Evolutionary conservation across 768 basidiomycete genomes (phyloP), one percentile per base, ranked within the genome.

Genomic region (Suillus sp.): DNA sequence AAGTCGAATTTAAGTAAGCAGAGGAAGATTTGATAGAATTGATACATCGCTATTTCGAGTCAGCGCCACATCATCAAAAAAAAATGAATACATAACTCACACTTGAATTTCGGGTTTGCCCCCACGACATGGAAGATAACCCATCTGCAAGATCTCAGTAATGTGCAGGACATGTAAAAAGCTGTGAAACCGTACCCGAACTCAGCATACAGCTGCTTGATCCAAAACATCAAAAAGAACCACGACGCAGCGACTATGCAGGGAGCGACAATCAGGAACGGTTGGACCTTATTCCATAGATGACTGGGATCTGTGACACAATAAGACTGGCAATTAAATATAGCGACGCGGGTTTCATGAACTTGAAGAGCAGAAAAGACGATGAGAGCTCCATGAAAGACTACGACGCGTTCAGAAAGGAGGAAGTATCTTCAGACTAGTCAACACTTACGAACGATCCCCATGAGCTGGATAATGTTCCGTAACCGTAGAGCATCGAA

Each of bases 1-100:
- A 93, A 95, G 74, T 95, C 92, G 73, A 95, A 93, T 73, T 93
- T 95, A 68, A 95, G 84, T 59, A 95, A 82, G 70, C 91, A 93
- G 53, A 95, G 86, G 82, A 93, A 85, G 69, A 95, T 85, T 77
- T 95, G 90, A 70, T 95, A 95, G 76, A 80, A 92, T 69, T 90
- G 90, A 73, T 92, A 94, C 93, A 95, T 95, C 37, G 84, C 92
- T 94, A 66, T 59, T 16, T 66, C 42, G 62, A 61, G 53, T 45
- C 47, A 62, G 30, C 64, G 56, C 57, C 4, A 61, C 35, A 10
- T n/a, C 25, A 43, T 54, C 11, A 22, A 11, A 9, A 9, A 11
- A 43, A 27, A 59, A 8, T 11, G 47, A 43, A 30, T 34, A 62
- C 18, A 48, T 54, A 18, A 74, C 86, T 62, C 66, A 92, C 93